Percentiles rank a stretch among this genome's conserved stretches.
phyloP scores from a whole-genome alignment of 2,329 filamentous ascomycete genomes.

The Didymella exigua region DNA sequence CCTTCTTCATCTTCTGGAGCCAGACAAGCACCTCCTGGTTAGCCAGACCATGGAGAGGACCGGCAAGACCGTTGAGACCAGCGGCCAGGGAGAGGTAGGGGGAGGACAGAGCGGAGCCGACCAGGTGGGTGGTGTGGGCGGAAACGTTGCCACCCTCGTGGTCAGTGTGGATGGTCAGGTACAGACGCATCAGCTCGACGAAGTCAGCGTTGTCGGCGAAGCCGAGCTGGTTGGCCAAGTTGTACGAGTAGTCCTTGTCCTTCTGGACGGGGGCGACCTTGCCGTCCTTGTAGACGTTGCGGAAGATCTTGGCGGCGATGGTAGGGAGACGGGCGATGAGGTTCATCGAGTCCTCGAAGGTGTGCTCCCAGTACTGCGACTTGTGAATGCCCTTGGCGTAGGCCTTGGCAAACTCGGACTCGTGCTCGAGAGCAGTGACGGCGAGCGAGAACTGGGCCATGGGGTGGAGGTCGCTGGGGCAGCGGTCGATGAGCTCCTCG shows the following conservation, averaged over 20 bases:
- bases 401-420: constrained; percentile 96
- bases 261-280: constrained; percentile 96
- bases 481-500: constrained; percentile 99
- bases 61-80: constrained; percentile 96
- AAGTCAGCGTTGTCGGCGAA: constrained; percentile 96
- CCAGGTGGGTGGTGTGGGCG: constrained; percentile 97
- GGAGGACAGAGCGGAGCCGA: constrained; percentile 94
- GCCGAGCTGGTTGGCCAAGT: constrained; percentile 99
- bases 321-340: constrained; percentile 99
- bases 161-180: constrained; percentile 99
- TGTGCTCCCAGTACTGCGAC: constrained; percentile 99
- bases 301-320: constrained; percentile 98
- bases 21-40: constrained; percentile 99
- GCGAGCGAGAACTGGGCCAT: constrained; percentile 99
- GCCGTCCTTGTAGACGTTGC: constrained; percentile 99
- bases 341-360: constrained; percentile 99
- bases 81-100: constrained; percentile 96
- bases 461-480: constrained; percentile 97
- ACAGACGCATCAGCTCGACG: constrained; percentile 96
- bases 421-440: constrained; percentile 97
- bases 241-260: constrained; percentile 99
- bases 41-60: constrained; percentile 96
- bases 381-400: constrained; percentile 99
- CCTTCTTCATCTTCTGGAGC: constrained; percentile 98
- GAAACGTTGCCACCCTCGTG: constrained; percentile 99